Base-by-base conservation (phyloP, 352 stramenopile species). In the Paralagenidium karlingii region DNA sequence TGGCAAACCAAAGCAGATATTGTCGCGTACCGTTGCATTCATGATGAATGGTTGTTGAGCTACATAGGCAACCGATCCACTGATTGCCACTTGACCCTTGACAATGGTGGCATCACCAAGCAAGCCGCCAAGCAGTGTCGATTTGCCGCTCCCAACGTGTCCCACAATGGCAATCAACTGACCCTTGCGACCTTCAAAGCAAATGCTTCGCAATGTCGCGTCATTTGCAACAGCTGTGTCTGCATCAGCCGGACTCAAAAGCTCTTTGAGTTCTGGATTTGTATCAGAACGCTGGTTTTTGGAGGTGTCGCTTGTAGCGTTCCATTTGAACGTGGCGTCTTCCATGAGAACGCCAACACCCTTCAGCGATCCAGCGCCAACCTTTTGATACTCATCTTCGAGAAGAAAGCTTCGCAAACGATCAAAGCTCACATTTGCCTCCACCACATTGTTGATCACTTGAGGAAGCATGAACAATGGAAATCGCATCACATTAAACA, bases 401-500 rank as follows among this genome's bases (percentile, higher is more conserved):
- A 71, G 43, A 24, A 86, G 67, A 29, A 76, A 86, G 11, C 48
- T 55, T 13, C 53, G 51, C 18, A 86, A 49, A 22, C 73, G 69
- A 12, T 78, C 54, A 43, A 80, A 19, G 62, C 64, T 82, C 24
- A 84, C 70, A 34, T 47, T 74, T 2, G 85, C 90, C 52, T 98
- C 90, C 3, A 97, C 78, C 34, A 96, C 76, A 20, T 70, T 82
- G 51, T 98, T 97, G 34, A 99, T 79, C 22, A 97, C 90, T 38
- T 94, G 66, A 3, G 96, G 95, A 3, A 99, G 56, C 69, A 97
- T 96, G 43, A 96, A 94, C 13, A 99, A 60, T n/a, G 96, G 95
- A 62, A 98, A 98, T 20, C 94, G 81, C 10, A 99, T 65, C 28
- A 98, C 84, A 47, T 98, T 95, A 57, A 98, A 98, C 4, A 99